A percentile compares a stretch with the other conserved stretches of the same genome.
Conservation (phyloP, 495 filamentous ascomycete genomes). For the Trichoderma virens region DNA sequence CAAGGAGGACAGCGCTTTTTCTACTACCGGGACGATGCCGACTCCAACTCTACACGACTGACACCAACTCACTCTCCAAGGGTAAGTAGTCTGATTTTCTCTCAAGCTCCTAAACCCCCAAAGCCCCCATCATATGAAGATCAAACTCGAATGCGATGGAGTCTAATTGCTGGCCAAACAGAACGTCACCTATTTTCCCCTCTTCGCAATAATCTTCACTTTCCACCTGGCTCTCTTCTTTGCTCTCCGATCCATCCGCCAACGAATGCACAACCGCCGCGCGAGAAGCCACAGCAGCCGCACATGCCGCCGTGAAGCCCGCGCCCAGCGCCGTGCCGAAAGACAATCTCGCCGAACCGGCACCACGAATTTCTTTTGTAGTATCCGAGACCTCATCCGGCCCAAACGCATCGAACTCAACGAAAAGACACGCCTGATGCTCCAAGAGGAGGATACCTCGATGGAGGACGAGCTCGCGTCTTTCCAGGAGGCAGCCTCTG, state of each 20-base stretch:
- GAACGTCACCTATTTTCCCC: not conserved
- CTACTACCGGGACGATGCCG: not conserved
- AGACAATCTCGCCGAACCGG: slow-evolving; percentile 32
- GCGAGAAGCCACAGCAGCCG: not conserved
- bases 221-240: not conserved
- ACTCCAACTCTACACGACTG: not conserved
- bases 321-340: slow-evolving; percentile 33
- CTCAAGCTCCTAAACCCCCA: not conserved
- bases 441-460: slow-evolving; percentile 22
- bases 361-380: slow-evolving; percentile 14
- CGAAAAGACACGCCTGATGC: slow-evolving; percentile 30
- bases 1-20: not conserved
- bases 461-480: slow-evolving; percentile 39
- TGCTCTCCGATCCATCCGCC: not conserved
- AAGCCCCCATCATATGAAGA: not conserved
- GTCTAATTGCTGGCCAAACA: not conserved
- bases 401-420: slow-evolving; percentile 21
- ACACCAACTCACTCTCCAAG: not conserved
- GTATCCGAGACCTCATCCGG: slow-evolving; percentile 14
- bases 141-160: not conserved
- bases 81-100: not conserved
- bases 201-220: not conserved
- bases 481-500: slow-evolving; percentile 34
- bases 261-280: not conserved
- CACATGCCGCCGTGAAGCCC: not conserved